Evolutionary conservation across 2,329 filamentous ascomycete genomes (phyloP), one percentile per base, ranked within the genome.

Genomic region (Ascochyta lentis): DNA sequence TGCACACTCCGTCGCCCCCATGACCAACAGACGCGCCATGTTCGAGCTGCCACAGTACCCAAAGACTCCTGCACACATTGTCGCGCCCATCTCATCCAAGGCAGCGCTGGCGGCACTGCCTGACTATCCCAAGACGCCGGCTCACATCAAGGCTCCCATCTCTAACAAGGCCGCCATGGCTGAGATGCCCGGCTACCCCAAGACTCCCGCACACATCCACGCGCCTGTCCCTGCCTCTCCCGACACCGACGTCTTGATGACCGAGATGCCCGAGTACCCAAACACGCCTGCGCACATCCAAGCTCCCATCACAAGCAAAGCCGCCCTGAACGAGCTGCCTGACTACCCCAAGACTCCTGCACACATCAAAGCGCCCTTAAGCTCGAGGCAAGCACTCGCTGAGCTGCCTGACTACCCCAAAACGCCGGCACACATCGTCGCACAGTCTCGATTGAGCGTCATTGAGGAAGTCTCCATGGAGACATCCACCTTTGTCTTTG

Each of bases 101-200:
- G 51, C 58, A 2, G 64, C 60, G 6, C 54, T 70, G 7, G 54
- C 59, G 27, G 61, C 61, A 39, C 50, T 69, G 12, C 60, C 64
- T 3, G 57, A 31, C 9, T 70, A 68, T 40, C 68, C 65, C 6
- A 63, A 61, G 24, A 70, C 68, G n/a, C 68, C 67, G 15, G 57
- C 59, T 3, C 68, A 70, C 38, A 66, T 70, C 15, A 24, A 16
- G 12, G 66, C 62, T 1, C 61, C 66, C 9, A 49, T 66, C 15
- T 58, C 47, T 5, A 57, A 50, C 16, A 58, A 53, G 15, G 61
- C 56, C 10, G 63, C 64, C 6, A 37, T 70, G 24, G 56, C 56
- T 33, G 62, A 67, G 39, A 50, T 69, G 59, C 60, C 64, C n/a
- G 58, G 37, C n/a, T 65, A 65, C 12, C 64, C 64, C 3, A 57